Base-by-base conservation (phyloP, 805 yeast species). In the Starmerella gropengiesseri region DNA sequence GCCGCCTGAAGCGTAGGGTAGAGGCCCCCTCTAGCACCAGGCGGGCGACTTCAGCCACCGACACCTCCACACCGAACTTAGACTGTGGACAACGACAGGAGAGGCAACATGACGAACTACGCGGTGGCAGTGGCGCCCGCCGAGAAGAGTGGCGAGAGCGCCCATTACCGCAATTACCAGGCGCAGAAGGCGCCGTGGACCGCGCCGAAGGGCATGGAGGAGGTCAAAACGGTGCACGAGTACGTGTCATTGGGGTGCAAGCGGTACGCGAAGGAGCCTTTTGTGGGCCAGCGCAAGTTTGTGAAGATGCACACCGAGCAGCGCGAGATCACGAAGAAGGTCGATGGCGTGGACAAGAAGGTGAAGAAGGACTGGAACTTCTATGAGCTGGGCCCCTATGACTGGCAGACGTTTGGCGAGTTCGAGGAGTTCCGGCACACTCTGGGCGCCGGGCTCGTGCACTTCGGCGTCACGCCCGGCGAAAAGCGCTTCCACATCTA, bases 341-440 rank as follows among this genome's bases (percentile, higher is more conserved):
- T 91, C 37, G 81, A 87, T 54, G 97, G 96, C 46, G 71, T 80
- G 59, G 74, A 74, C 43, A 66, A 63, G 22, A 68, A 74, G 52
- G 79, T 80, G 38, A 85, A 81, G 57, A 91, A 91, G 66, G 78
- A 78, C 41, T 91, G 98, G 98, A 64, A 71, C 42, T 89, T 68
- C 63, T 91, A 73, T 60, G 95, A 91, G 64, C 66, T 80, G 57
- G 71, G 84, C 7, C 73, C 74, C 34, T 91, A 86, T 66, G 64
- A 75, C 46, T 80, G 70, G 62, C 69, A 77, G 42, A 70, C 79
- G 6, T 86, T 68, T 60, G 65, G 65, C 25, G 74, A 85, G 55
- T 67, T 84, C 41, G 62, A 63, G 42, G 58, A 63, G 32, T 58
- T 69, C 19, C 68, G 77, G 49, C 67, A 69, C 49, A 61, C 65